Evolutionary conservation across 148 eudicot species (phyloP).

Genomic region (Camellia granthamiana): DNA sequence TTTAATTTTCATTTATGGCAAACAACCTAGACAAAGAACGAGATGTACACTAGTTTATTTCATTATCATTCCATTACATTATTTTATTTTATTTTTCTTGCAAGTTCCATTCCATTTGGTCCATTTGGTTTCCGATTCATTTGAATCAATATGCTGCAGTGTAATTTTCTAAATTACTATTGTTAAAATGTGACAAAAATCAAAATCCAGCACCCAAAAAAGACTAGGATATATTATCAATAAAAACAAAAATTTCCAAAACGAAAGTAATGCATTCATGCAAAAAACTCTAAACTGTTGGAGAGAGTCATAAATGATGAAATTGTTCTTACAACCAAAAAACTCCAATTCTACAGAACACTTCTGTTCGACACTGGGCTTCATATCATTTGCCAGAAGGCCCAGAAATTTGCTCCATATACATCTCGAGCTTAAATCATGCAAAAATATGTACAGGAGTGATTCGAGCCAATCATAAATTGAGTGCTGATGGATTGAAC

Average conservation of each 20-base stretch:
- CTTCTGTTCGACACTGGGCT: neutral
- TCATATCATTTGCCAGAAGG: neutral
- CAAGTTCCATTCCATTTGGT: neutral
- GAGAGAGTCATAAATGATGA: neutral
- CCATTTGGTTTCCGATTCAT: neutral
- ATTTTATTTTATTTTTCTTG: too few relatives aligned
- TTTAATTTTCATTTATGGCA: neutral
- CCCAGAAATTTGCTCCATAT: slow-evolving; percentile 8
- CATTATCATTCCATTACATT: neutral
- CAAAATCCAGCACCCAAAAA: neutral
- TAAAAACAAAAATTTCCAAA: neutral
- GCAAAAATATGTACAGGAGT: slow-evolving; percentile 17
- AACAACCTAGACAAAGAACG: neutral
- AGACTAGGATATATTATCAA: neutral
- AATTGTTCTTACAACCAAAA: slow-evolving; percentile 13
- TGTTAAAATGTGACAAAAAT: neutral
- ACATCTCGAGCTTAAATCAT: slow-evolving; percentile 10
- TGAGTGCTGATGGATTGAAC: neutral
- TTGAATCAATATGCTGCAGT: neutral
- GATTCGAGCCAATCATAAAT: slow-evolving; percentile 7
- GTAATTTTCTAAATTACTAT: neutral
- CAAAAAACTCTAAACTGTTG: neutral
- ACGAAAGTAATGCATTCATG: neutral
- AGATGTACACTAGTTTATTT: neutral
- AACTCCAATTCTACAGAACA: slow-evolving; percentile 4